Evolutionary conservation across 352 stramenopile genomes (phyloP).

Genomic region (Phytophthora ramorum): DNA sequence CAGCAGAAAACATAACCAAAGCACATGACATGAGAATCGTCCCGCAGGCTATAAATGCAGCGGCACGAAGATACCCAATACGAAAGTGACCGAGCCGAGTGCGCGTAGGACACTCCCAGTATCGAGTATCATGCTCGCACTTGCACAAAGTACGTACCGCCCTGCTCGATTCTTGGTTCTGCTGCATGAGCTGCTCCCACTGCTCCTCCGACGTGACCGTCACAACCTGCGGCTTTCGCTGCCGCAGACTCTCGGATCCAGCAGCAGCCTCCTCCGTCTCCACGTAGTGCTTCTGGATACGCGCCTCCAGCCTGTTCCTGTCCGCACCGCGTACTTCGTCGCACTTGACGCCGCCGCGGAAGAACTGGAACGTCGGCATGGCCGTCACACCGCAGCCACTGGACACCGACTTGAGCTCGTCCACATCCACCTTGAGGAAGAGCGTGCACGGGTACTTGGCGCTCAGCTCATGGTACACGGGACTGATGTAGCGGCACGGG

Average conservation of each 20-base stretch:
- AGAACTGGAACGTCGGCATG: slow-evolving; percentile 97
- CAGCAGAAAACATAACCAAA: background rate
- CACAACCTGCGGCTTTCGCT: slow-evolving; percentile 62
- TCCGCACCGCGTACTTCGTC: slow-evolving; percentile 91
- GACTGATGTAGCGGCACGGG: slow-evolving; percentile 86
- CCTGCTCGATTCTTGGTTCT: slow-evolving; percentile 52
- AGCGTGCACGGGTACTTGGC: slow-evolving; percentile 83
- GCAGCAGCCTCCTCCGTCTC: slow-evolving; percentile 51
- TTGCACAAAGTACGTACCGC: slow-evolving; percentile 40
- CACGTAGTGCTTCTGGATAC: slow-evolving; percentile 78
- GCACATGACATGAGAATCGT: background rate
- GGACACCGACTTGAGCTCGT: slow-evolving; percentile 68
- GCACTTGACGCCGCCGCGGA: slow-evolving; percentile 88
- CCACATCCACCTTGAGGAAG: slow-evolving; percentile 92
- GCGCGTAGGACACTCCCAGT: background rate
- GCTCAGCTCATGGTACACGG: slow-evolving; percentile 85
- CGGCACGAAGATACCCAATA: background rate
- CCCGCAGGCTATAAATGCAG: background rate
- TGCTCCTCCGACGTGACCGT: slow-evolving; percentile 47
- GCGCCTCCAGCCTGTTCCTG: slow-evolving; percentile 56
- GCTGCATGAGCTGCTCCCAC: slow-evolving; percentile 24
- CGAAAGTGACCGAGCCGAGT: background rate
- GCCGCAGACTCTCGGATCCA: background rate
- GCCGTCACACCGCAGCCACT: slow-evolving; percentile 76
- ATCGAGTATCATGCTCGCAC: background rate